Base-by-base conservation (phyloP, 2,329 filamentous ascomycete genomes). In the Cladosporium halotolerans region DNA sequence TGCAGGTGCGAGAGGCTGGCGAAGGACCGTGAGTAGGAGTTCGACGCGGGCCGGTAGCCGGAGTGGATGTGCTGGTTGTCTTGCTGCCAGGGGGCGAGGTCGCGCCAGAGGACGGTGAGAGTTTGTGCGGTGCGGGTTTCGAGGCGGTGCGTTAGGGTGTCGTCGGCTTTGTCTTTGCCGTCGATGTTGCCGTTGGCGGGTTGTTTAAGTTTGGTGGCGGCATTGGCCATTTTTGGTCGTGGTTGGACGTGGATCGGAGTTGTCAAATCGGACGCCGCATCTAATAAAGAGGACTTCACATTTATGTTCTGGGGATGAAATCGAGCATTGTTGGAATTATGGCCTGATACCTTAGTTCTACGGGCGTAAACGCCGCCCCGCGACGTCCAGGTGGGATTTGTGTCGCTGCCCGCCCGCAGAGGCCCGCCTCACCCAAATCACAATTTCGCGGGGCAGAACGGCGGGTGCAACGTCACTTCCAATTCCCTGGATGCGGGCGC, bases 31-130 rank as follows among this genome's bases (percentile, higher is more conserved):
- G 65, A 55, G 68, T 82, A 85, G 0, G 83, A 86, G 53, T 77
- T 77, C 2, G 82, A 83, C 18, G 76, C 75, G 1, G 80, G 79
- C 0, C 85, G 79, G 69, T 88, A 89, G 57, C 83, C 81, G 23
- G 78, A 78, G 52, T 74, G 75, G 54, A 89, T 88, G 72, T 82
- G 85, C 57, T 83, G 81, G 62, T 88, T 89, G 68, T 88, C 85
- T 64, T 71, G 69, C 60, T 75, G 73, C 74, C 75, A 77, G 50
- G 59, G 34, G 3, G 68, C 64, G 9, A 77, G 60, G 18, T 76
- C 70, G 56, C 72, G 56, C 73, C 72, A 76, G 54, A 77, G 70
- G 33, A 80, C 66, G 33, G 70, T 72, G 40, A 73, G 53, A 9
- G 65, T 64, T 58, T 75, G 66, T n/a, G 40, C 16, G 13, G 34